Conservation (phyloP, 768 basidiomycete genomes). For the Podaxis sp. region DNA sequence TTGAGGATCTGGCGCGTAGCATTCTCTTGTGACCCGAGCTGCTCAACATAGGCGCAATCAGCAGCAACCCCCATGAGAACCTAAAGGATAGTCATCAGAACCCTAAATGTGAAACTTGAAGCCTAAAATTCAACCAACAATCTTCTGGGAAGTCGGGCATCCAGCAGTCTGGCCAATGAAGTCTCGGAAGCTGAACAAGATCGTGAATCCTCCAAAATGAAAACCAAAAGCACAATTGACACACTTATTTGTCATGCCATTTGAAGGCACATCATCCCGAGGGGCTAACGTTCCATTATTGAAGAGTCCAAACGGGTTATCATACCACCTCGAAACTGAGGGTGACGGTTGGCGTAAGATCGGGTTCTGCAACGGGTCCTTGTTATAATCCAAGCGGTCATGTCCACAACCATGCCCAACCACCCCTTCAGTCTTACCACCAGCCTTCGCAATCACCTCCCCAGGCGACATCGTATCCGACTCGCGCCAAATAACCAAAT, state of each 20-base stretch:
- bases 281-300: slow-evolving; percentile 9
- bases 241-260: slow-evolving; percentile 55
- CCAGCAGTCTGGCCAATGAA: slow-evolving; percentile 69
- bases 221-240: slow-evolving; percentile 19
- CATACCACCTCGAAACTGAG: slow-evolving; percentile 39
- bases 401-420: slow-evolving; percentile 60
- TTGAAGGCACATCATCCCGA: slow-evolving; percentile 57
- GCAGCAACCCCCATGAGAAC: slow-evolving; percentile 86
- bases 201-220: slow-evolving; percentile 13
- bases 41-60: slow-evolving; percentile 75
- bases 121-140: slow-evolving; percentile 40
- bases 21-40: slow-evolving; percentile 61
- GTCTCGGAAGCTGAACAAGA: slow-evolving; percentile 55
- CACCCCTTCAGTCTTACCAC: slow-evolving; percentile 20
- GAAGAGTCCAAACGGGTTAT: slow-evolving; percentile 19
- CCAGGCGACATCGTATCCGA: slow-evolving; percentile 60
- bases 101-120: background rate
- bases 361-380: slow-evolving; percentile 53
- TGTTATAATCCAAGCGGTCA: slow-evolving; percentile 69
- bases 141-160: slow-evolving; percentile 71
- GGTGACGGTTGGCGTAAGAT: slow-evolving; percentile 36
- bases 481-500: slow-evolving; percentile 75
- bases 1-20: slow-evolving; percentile 76
- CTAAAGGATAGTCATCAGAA: slow-evolving; percentile 26
- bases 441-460: slow-evolving; percentile 36